phyloP scores from a whole-genome alignment of 1,139 yeast genomes.

The Hansenula anomala region DNA sequence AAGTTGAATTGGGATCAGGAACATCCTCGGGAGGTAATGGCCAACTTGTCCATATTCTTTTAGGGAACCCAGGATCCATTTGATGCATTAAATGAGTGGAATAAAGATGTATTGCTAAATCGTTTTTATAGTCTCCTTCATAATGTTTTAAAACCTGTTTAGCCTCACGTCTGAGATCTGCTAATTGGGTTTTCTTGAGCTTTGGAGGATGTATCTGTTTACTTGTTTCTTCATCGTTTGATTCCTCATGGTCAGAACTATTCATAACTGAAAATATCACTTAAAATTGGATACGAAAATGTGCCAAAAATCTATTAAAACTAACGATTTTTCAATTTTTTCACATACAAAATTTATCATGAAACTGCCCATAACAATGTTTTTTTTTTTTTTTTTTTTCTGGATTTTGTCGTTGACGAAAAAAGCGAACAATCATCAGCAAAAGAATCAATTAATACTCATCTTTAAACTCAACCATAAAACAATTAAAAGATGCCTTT shows the following conservation, averaged over 20 bases:
- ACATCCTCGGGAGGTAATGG: not conserved
- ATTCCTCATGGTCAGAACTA: no score
- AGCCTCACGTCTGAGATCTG: not conserved
- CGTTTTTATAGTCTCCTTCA: conserved; percentile 38
- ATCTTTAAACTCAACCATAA: not conserved
- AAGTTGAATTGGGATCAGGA: conserved; percentile 6
- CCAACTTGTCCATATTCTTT: conserved; percentile 29
- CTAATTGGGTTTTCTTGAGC: no score
- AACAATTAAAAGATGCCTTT: conserved; percentile 51
- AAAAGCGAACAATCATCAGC: no score
- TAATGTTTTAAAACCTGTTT: conserved; percentile 1
- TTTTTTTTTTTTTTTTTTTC: no score
- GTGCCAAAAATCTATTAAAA: no score
- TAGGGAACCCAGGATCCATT: conserved; percentile 36
- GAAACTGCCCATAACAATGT: no score
- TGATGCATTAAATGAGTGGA: conserved; percentile 37
- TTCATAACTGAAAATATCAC: no score
- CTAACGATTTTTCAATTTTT: no score
- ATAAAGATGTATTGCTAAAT: conserved; percentile 50
- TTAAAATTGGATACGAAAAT: no score
- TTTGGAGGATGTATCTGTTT: no score
- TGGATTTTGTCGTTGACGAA: not conserved
- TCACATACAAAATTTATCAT: no score
- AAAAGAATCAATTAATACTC: not conserved
- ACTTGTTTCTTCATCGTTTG: no score